These are phyloP conservation scores for Blastobotrys ciferrii DNA, from an alignment of 1,139 yeast genomes.

Conservation along the genomic window DNA sequence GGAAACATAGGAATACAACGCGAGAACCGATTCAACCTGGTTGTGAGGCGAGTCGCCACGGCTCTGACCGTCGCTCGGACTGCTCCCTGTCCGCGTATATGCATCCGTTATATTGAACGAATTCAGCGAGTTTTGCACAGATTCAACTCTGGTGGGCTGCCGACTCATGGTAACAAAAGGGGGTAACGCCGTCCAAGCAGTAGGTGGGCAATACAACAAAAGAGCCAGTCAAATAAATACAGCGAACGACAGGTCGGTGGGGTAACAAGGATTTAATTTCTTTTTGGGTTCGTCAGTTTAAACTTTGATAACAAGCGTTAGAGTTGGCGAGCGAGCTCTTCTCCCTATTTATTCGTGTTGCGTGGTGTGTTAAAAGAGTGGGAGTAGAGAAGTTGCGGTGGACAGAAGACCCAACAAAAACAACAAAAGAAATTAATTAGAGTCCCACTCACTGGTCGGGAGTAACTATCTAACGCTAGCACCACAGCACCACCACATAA, in stretches of 20 bases:
- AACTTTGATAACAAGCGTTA: background rate
- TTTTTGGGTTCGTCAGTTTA: background rate
- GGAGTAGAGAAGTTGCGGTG: no score
- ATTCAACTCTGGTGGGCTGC: constrained; percentile 7
- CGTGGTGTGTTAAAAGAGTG: no score
- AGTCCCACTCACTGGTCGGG: no score
- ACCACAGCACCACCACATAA: no score
- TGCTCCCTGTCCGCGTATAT: background rate
- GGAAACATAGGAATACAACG: constrained; percentile 19
- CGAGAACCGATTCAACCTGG: constrained; percentile 10
- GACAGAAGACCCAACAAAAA: no score
- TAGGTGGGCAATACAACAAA: background rate
- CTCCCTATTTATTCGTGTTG: no score
- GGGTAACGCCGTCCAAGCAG: background rate
- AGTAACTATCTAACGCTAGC: no score
- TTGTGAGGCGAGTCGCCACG: background rate
- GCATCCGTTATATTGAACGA: constrained; percentile 3
- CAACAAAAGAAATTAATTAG: no score
- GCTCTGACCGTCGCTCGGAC: background rate
- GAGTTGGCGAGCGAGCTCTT: background rate
- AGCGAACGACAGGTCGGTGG: background rate
- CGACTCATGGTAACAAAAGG: constrained; percentile 1
- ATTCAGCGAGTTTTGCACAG: constrained; percentile 5
- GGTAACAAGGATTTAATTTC: background rate
- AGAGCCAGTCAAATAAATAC: constrained; percentile 4